These are phyloP conservation scores for Capsicum pubescens DNA, from an alignment of 257 asterid genomes.

Conservation along the genomic window DNA sequence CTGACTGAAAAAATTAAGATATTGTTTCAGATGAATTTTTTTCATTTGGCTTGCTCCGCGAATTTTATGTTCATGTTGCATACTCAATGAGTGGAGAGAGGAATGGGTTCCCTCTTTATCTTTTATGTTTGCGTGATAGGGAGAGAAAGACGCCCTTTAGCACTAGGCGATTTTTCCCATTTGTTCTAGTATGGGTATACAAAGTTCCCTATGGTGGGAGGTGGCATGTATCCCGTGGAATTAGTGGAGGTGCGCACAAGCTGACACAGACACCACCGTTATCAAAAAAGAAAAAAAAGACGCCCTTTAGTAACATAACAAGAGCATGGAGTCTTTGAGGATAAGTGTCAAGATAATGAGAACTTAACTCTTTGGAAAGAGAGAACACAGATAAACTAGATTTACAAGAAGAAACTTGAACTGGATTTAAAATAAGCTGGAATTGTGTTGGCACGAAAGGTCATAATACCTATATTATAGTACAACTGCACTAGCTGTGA, in stretches of 20 bases:
- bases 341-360: conserved; percentile 18
- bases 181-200: too few relatives aligned
- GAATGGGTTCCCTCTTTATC: neutral
- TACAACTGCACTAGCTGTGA: neutral
- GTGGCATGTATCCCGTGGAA: too few relatives aligned
- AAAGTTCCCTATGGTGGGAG: too few relatives aligned
- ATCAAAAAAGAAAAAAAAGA: neutral
- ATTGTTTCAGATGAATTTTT: neutral
- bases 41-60: neutral
- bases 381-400: neutral
- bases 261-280: too few relatives aligned
- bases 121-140: neutral
- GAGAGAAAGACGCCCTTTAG: neutral
- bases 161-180: too few relatives aligned
- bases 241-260: too few relatives aligned
- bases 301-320: neutral
- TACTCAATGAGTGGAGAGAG: neutral
- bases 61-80: conserved; percentile 1
- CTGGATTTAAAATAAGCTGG: neutral
- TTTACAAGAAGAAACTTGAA: neutral
- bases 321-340: neutral
- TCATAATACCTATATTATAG: neutral
- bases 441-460: conserved; percentile 3
- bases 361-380: neutral
- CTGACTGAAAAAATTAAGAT: neutral